A percentile compares a stretch with the other conserved stretches of the same genome.
phyloP scores from a whole-genome alignment of 2,329 filamentous ascomycete genomes.

The Arthrobotrys musiformis region DNA sequence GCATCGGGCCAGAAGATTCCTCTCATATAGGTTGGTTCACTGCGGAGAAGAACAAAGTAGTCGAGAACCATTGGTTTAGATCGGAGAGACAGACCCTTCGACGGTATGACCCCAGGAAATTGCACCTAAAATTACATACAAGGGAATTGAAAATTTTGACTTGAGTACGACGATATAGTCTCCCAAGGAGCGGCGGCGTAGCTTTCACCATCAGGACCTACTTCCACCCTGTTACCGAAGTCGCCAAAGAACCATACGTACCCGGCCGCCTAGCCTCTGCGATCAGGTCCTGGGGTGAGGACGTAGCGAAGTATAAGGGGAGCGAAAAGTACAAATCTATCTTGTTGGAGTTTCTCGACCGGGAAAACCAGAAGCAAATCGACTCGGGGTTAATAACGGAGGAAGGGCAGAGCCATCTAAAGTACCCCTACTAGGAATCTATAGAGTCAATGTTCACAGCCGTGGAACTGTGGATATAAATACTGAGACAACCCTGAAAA shows the following conservation, averaged over 20 bases:
- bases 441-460: too few relatives aligned
- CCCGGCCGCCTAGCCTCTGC: slow-evolving; percentile 81
- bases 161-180: not conserved
- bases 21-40: slow-evolving; percentile 76
- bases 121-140: not conserved
- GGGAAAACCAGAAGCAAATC: slow-evolving; percentile 78
- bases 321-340: slow-evolving; percentile 78
- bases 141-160: slow-evolving; percentile 63
- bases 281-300: slow-evolving; percentile 81
- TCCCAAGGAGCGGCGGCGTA: slow-evolving; percentile 44
- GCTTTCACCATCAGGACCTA: slow-evolving; percentile 85
- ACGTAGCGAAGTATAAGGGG: slow-evolving; percentile 82
- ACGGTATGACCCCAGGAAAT: slow-evolving; percentile 66
- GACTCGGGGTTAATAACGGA: slow-evolving; percentile 72
- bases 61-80: slow-evolving; percentile 79
- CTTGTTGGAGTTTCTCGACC: slow-evolving; percentile 79
- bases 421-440: slow-evolving; percentile 29
- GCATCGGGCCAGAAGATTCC: slow-evolving; percentile 78
- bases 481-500: too few relatives aligned
- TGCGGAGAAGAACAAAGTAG: slow-evolving; percentile 77
- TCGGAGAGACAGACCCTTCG: slow-evolving; percentile 78
- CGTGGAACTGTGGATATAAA: not conserved
- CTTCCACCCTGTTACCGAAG: slow-evolving; percentile 76
- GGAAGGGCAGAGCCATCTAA: slow-evolving; percentile 66
- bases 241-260: slow-evolving; percentile 78